phyloP scores from a whole-genome alignment of 805 yeast species.

The Zygosaccharomyces kombuchaensis region DNA sequence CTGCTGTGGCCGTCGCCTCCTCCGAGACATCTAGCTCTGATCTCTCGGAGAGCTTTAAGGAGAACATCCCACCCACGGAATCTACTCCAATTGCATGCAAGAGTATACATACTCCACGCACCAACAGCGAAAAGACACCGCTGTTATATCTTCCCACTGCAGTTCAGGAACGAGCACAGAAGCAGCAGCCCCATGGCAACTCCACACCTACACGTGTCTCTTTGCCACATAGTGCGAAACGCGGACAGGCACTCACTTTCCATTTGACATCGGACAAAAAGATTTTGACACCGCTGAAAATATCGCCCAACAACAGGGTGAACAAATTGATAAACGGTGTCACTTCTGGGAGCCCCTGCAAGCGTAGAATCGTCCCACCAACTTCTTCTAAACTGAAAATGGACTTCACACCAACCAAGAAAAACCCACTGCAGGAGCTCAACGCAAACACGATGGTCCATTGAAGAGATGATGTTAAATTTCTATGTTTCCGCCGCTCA shows the following conservation, averaged over 20 bases:
- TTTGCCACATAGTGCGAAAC: slow-evolving; percentile 14
- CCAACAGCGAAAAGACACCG: slow-evolving; percentile 1
- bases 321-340: slow-evolving; percentile 31
- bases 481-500: not conserved
- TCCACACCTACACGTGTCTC: slow-evolving; percentile 19
- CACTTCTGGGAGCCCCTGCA: slow-evolving; percentile 9
- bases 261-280: slow-evolving; percentile 31
- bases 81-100: slow-evolving; percentile 10
- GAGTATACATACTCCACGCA: slow-evolving; percentile 3
- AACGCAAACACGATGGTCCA: slow-evolving; percentile 19
- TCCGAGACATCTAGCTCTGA: slow-evolving; percentile 3
- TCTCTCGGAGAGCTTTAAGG: not conserved
- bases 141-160: not conserved
- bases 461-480: not conserved
- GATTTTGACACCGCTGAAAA: slow-evolving; percentile 29
- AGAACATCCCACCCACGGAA: not conserved
- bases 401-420: slow-evolving; percentile 16
- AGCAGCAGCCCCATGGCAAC: slow-evolving; percentile 2
- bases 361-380: slow-evolving; percentile 8
- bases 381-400: slow-evolving; percentile 11
- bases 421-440: slow-evolving; percentile 22
- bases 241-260: slow-evolving; percentile 35
- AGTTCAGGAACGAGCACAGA: slow-evolving; percentile 1
- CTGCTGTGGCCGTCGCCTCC: not conserved
- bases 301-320: slow-evolving; percentile 34